Base-by-base conservation (phyloP, 768 basidiomycete species). In the Xerocomus brunneocitrinus region DNA sequence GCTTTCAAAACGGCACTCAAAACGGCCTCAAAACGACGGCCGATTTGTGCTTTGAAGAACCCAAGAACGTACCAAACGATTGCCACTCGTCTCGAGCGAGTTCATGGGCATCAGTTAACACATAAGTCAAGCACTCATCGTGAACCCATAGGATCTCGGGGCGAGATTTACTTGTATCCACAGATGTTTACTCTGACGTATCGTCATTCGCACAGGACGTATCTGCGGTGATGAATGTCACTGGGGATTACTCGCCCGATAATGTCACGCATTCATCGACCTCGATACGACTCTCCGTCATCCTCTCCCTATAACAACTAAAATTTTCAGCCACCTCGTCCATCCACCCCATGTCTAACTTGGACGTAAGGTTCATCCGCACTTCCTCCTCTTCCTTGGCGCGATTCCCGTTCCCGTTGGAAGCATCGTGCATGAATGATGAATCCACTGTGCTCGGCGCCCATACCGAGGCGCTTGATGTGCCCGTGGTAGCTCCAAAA, bases 301-400 rank as follows among this genome's bases (percentile, higher is more conserved):
- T 99, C 48, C 95, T 77, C 82, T 95, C 94, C n/a, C 92, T 95
- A 72, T 95, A 95, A 73, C 95, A 98, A 71, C 22, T 99, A 73
- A 83, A 99, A 47, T 98, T 87, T 74, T 98, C 93, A 62, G 85
- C 82, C 30, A 97, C 95, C 73, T 99, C 95, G 49, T 72, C 75
- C 89, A 95, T 93, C 95, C 95, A 99, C 19, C 19, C 19, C 19
- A 98, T 98, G 73, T 99, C 95, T 65, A 99, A 69, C 56, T 78
- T 72, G 74, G 81, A 42, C n/a, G 95, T 97, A 67, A 97, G 89
- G 66, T 93, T 93, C 57, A 74, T 76, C 91, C 95, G 98, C 19
- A 38, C 32, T 56, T 79, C 74, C 28, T 56, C 61, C n/a, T 51
- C 54, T 0, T 54, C 50, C 24, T 14, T 5, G 10, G 22, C 24